phyloP scores from a whole-genome alignment of 108 stramenopile genomes.

The Skeletonema potamos region DNA sequence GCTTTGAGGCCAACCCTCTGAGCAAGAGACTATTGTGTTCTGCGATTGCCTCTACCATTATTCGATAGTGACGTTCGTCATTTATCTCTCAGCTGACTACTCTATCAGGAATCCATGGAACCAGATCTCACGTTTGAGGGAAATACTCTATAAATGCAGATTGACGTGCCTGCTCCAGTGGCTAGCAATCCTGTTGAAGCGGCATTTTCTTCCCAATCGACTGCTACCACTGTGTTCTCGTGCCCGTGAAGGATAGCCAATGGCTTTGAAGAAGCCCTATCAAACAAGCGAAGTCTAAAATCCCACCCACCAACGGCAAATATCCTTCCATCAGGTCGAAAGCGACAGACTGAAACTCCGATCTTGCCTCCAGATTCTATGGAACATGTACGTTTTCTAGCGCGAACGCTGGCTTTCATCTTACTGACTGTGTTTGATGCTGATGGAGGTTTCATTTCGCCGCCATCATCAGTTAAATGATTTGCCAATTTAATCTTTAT shows the following conservation, averaged over 20 bases:
- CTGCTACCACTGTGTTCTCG: conserved; percentile 55
- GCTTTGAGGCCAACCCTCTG: no score
- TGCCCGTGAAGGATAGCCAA: conserved; percentile 70
- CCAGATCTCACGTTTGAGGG: not conserved
- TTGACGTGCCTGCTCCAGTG: conserved; percentile 59
- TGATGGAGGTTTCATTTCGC: conserved; percentile 19
- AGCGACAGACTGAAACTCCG: conserved; percentile 69
- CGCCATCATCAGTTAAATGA: not conserved
- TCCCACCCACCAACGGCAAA: conserved; percentile 91
- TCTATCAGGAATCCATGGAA: not conserved
- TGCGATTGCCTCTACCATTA: no score
- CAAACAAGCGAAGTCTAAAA: conserved; percentile 68
- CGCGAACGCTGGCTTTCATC: conserved; percentile 45
- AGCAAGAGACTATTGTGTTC: no score
- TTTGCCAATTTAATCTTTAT: conserved; percentile 53
- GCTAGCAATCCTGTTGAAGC: conserved; percentile 66
- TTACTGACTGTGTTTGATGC: not conserved
- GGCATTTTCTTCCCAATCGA: conserved; percentile 79
- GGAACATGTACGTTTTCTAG: conserved; percentile 63
- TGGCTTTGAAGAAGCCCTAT: conserved; percentile 49
- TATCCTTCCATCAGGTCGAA: conserved; percentile 78
- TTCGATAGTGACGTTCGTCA: no score
- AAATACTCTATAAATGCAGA: conserved; percentile 70
- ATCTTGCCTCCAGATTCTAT: conserved; percentile 62
- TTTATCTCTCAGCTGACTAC: no score